Conservation (phyloP, 495 filamentous ascomycete genomes). For the Aspergillus indologenus region DNA sequence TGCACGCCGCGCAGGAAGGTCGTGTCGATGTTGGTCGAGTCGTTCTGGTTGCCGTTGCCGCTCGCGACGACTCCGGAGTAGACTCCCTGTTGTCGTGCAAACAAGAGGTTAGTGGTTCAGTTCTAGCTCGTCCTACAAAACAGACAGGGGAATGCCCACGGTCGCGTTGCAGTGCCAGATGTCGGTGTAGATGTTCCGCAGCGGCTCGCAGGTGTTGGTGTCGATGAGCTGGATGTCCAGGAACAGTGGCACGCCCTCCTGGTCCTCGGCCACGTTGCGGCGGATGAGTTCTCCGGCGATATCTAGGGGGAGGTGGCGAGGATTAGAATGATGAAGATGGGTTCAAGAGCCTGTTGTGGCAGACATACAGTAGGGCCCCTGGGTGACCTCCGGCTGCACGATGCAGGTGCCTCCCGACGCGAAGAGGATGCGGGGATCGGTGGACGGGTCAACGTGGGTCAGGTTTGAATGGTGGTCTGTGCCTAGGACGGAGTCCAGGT, state of each 20-base stretch:
- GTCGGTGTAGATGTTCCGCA: conserved; percentile 56
- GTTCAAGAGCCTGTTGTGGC: too few relatives aligned
- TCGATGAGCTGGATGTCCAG: conserved; percentile 62
- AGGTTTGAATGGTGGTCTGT: conserved; percentile 45
- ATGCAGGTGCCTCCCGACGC: conserved; percentile 49
- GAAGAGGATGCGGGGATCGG: conserved; percentile 46
- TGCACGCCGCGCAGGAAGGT: conserved; percentile 52
- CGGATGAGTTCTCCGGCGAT: conserved; percentile 54
- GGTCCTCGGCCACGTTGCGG: conserved; percentile 51
- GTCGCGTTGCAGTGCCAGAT: conserved; percentile 47
- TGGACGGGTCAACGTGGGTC: neutral
- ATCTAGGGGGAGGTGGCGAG: too few relatives aligned
- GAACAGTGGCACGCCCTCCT: conserved; percentile 53
- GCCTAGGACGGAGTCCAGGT: conserved; percentile 35
- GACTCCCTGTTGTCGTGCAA: too few relatives aligned
- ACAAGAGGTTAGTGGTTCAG: too few relatives aligned
- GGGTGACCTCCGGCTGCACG: conserved; percentile 51
- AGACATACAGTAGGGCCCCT: conserved; percentile 50
- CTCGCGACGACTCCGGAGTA: too few relatives aligned
- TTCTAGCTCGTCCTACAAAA: too few relatives aligned
- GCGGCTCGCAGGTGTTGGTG: conserved; percentile 53
- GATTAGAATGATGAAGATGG: too few relatives aligned
- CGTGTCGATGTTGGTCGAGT: conserved; percentile 36
- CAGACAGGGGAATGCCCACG: too few relatives aligned
- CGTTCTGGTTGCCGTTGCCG: conserved; percentile 44